Base-by-base conservation (phyloP, 169 alveolate genomes). In the Plasmodium inui region DNA sequence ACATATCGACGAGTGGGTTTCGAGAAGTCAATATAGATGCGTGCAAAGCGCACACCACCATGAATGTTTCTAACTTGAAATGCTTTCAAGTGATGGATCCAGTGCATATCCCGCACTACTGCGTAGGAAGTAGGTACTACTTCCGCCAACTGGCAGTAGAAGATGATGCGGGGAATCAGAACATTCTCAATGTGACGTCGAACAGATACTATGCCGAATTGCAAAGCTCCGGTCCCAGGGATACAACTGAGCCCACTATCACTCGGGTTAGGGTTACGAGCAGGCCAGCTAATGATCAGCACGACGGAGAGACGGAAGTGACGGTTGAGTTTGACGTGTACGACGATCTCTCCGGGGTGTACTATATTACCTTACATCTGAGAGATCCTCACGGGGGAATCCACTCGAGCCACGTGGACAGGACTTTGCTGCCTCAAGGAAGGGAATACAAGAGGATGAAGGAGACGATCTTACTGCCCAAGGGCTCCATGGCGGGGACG, bases 301-400 rank as follows among this genome's bases (percentile, higher is more conserved):
- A 95, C 80, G 95, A 96, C 89, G 97, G 97, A n/a, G 97, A 96
- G 83, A 96, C 97, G 50, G 83, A 72, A 55, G 97, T 96, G 41
- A 83, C 95, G 44, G 55, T 67, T 3, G 44, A 57, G 1, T 84
- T 92, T 14, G 17, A 53, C 28, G 39, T 67, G 50, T 28, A 57
- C 19, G 86, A 71, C n/a, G 76, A 81, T 22, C 55, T 79, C 55
- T 82, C 92, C 8, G 95, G 92, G 8, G 22, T 84, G 70, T 34
- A 39, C 32, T 50, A 44, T 28, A 61, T 39, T n/a, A 41, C 37
- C 78, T 30, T 80, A 50, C 46, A n/a, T 70, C 50, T 93, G 41
- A 61, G 97, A 34, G 97, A 96, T 82, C 84, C 92, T 9, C 95
- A 93, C 34, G 96, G 97, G 50, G 97, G 97, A 8, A 92, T 78